Conservation (phyloP, 345 rosid species). For the Populus pruinosa region DNA sequence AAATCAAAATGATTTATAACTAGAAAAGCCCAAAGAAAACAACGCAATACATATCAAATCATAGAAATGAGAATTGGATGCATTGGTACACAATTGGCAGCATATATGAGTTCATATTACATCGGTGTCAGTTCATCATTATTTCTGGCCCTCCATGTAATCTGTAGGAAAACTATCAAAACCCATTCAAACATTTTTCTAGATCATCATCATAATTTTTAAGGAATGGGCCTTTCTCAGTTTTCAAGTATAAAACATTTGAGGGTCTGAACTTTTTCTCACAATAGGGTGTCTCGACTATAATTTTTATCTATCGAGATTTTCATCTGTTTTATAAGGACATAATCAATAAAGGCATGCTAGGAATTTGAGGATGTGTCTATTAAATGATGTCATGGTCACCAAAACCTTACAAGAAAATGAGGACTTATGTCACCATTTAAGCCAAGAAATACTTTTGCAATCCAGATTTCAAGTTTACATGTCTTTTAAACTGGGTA, state of each 20-base stretch:
- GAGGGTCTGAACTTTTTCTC: background rate
- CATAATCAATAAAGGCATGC: background rate
- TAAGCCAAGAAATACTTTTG: background rate
- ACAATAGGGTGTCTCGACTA: background rate
- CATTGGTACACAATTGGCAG: background rate
- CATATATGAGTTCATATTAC: background rate
- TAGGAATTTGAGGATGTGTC: background rate
- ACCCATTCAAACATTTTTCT: background rate
- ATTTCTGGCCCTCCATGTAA: background rate
- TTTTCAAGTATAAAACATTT: background rate
- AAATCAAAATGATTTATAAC: background rate
- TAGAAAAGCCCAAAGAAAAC: background rate
- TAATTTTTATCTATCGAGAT: background rate
- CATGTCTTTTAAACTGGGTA: background rate
- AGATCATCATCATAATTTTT: background rate
- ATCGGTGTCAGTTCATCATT: background rate
- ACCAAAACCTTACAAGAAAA: background rate
- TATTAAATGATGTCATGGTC: background rate
- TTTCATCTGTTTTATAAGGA: background rate
- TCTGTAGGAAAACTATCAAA: background rate
- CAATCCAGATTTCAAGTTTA: too few species aligned
- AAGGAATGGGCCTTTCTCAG: background rate
- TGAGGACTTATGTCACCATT: background rate
- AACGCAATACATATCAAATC: background rate
- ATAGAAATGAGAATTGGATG: background rate